Percentiles rank a stretch among this genome's conserved stretches.
These are phyloP conservation scores for Euphorbia tirucalli DNA, from an alignment of 345 rosid species.

Conservation along the genomic window DNA sequence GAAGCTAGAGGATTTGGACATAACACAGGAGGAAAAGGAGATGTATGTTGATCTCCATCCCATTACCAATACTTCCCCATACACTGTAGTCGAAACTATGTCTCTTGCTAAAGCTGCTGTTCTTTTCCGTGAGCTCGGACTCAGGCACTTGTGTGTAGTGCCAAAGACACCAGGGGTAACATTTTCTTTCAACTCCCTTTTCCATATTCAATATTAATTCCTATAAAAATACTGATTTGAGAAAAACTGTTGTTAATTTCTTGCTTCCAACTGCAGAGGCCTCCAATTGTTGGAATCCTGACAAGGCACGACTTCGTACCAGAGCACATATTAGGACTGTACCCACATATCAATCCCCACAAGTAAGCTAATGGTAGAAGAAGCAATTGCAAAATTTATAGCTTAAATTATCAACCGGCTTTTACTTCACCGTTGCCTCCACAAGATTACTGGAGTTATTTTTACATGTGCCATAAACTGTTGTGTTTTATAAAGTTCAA, in stretches of 20 bases:
- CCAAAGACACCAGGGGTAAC: conserved; percentile 84
- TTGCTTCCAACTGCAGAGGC: conserved; percentile 50
- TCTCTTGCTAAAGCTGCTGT: conserved; percentile 82
- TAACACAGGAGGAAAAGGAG: conserved; percentile 77
- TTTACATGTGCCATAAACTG: neutral
- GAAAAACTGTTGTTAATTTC: too few species aligned
- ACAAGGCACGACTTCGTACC: conserved; percentile 95
- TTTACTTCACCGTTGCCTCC: neutral
- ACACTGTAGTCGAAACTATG: conserved; percentile 80
- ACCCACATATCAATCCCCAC: conserved; percentile 48
- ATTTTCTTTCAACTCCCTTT: neutral
- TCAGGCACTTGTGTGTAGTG: conserved; percentile 81
- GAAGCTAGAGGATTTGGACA: conserved; percentile 68
- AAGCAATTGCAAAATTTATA: neutral
- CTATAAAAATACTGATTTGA: neutral
- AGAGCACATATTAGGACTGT: conserved; percentile 74
- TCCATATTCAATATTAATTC: neutral
- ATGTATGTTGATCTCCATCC: conserved; percentile 95
- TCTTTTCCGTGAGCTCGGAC: conserved; percentile 83
- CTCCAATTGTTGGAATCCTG: conserved; percentile 82
- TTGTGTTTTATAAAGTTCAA: neutral
- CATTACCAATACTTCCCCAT: conserved; percentile 73
- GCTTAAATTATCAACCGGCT: too few species aligned
- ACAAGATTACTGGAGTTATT: neutral
- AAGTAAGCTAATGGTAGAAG: conserved; percentile 11